Evolutionary conservation across 306 rosid genomes (phyloP).

Genomic region (Styphnolobium japonicum): DNA sequence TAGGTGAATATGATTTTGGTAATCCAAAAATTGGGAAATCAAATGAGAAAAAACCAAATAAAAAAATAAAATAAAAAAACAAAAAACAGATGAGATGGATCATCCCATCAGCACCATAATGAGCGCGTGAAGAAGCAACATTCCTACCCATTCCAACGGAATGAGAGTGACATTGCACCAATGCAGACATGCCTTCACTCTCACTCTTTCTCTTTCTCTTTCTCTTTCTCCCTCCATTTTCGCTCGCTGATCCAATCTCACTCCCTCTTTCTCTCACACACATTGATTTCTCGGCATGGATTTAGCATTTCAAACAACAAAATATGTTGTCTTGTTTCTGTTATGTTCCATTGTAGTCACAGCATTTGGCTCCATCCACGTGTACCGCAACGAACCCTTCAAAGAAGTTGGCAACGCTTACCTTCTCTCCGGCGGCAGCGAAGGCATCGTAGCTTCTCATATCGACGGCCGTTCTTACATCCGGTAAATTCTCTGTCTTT

Average conservation of each 20-base stretch:
- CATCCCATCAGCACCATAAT: too few species aligned
- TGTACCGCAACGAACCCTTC: slow-evolving; percentile 62
- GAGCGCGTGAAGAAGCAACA: too few species aligned
- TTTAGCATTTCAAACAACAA: slow-evolving; percentile 26
- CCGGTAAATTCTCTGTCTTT: slow-evolving; percentile 52
- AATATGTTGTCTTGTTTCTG: slow-evolving; percentile 6
- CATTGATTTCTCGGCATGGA: slow-evolving; percentile 42
- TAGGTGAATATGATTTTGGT: too few species aligned
- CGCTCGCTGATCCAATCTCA: slow-evolving; percentile 35
- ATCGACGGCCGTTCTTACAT: slow-evolving; percentile 58
- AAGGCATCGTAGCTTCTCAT: slow-evolving; percentile 69
- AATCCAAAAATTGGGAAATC: too few species aligned
- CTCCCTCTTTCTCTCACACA: too few species aligned
- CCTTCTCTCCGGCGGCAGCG: slow-evolving; percentile 97
- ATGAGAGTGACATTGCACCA: slow-evolving; percentile 39
- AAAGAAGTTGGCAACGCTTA: slow-evolving; percentile 76
- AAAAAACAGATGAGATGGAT: too few species aligned
- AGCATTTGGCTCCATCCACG: slow-evolving; percentile 68
- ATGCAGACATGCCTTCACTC: neutral
- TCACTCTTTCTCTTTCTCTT: too few species aligned
- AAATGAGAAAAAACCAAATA: too few species aligned
- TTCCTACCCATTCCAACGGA: too few species aligned
- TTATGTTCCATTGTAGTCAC: slow-evolving; percentile 27
- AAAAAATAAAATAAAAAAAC: too few species aligned
- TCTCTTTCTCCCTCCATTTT: neutral